Conservation (phyloP, 2,329 filamentous ascomycete genomes). For the Trichoderma citrinoviride region DNA sequence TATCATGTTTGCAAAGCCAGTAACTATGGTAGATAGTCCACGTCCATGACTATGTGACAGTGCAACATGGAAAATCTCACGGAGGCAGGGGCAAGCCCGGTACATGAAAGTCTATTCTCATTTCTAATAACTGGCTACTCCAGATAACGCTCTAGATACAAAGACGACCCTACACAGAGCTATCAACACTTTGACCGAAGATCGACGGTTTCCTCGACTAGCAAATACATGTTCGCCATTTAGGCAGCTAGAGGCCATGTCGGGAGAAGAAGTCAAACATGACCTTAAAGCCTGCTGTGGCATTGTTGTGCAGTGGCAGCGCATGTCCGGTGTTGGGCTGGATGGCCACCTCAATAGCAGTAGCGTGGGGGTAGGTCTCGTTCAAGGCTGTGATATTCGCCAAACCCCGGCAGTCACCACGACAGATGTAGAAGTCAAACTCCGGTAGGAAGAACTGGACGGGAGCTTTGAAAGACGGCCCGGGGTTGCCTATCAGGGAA, state of each 20-base stretch:
- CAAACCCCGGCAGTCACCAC: slow-evolving; percentile 4
- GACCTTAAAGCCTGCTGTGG: slow-evolving; percentile 6
- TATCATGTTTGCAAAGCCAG: too few species aligned
- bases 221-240: too few species aligned
- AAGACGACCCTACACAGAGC: too few species aligned
- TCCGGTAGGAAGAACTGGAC: slow-evolving; percentile 13
- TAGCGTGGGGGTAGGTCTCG: slow-evolving; percentile 7
- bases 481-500: neutral
- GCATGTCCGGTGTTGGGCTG: slow-evolving; percentile 16
- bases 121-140: too few species aligned
- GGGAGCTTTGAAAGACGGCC: neutral
- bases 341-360: neutral
- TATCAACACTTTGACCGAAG: too few species aligned
- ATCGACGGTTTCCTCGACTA: neutral
- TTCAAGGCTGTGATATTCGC: slow-evolving; percentile 1
- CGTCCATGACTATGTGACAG: too few species aligned
- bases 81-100: too few species aligned
- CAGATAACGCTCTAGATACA: too few species aligned
- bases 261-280: slow-evolving; percentile 14
- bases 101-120: too few species aligned
- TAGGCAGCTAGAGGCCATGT: neutral
- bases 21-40: too few species aligned
- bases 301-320: slow-evolving; percentile 13
- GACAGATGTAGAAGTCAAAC: slow-evolving; percentile 13
- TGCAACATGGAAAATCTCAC: too few species aligned